Conservation (phyloP, 176 grass and related monocot species). For the Carex cristatella region DNA sequence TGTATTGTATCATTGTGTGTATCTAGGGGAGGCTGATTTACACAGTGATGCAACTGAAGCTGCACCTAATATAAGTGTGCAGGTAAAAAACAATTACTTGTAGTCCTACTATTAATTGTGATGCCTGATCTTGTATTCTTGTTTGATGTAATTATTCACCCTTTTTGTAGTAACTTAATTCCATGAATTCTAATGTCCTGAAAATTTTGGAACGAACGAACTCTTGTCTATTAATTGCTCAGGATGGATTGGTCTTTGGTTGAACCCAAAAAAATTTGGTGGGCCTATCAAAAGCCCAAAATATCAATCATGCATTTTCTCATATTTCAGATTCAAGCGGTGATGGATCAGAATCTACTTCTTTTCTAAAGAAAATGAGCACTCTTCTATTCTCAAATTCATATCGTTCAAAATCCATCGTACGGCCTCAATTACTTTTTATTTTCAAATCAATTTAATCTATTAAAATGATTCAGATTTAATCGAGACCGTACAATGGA, state of each 20-base stretch:
- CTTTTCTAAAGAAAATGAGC: too few relatives aligned
- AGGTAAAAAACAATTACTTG: not conserved
- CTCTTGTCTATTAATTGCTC: not conserved
- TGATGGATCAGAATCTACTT: too few relatives aligned
- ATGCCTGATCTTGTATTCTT: not conserved
- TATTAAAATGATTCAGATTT: too few relatives aligned
- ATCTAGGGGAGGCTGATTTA: not conserved
- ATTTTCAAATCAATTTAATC: too few relatives aligned
- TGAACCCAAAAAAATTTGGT: not conserved
- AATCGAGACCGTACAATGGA: too few relatives aligned
- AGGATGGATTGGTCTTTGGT: not conserved
- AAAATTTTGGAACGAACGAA: not conserved
- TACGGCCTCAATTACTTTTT: too few relatives aligned
- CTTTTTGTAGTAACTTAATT: not conserved
- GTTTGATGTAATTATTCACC: not conserved
- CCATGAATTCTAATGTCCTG: not conserved
- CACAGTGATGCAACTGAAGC: not conserved
- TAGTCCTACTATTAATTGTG: not conserved
- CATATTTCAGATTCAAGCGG: not conserved
- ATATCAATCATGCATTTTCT: not conserved
- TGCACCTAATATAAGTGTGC: not conserved
- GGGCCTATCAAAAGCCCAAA: not conserved
- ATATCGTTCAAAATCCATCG: too few relatives aligned
- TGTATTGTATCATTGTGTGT: not conserved
- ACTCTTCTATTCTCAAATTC: too few relatives aligned